phyloP scores from a whole-genome alignment of 768 basidiomycete genomes.

The Tremella mesenterica region DNA sequence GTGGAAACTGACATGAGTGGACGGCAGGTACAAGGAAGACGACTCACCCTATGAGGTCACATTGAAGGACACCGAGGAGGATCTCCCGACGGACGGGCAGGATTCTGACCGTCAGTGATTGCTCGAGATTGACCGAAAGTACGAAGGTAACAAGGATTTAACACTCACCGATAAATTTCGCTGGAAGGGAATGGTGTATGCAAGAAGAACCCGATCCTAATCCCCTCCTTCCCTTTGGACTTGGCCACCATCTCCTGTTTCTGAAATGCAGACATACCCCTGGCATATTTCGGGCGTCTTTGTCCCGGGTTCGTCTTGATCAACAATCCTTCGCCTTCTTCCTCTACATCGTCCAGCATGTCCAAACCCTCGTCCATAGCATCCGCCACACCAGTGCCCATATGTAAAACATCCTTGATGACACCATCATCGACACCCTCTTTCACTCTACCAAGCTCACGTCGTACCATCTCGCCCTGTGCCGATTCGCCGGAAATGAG shows the following conservation, averaged over 20 bases:
- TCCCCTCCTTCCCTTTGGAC: conserved; percentile 45
- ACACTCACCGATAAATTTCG: conserved; percentile 82
- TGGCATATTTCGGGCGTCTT: conserved; percentile 37
- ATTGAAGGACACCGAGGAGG: conserved; percentile 87
- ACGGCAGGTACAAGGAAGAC: not conserved
- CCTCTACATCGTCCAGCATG: conserved; percentile 49
- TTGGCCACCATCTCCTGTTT: conserved; percentile 38
- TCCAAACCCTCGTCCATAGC: conserved; percentile 34
- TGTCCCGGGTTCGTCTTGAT: conserved; percentile 45
- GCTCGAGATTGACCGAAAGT: not conserved
- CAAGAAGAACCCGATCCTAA: conserved; percentile 97
- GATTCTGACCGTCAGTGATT: conserved; percentile 53
- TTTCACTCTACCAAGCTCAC: conserved; percentile 48
- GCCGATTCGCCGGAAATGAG: conserved; percentile 51
- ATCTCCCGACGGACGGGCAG: conserved; percentile 95
- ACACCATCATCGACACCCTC: conserved; percentile 41
- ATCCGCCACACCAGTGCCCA: conserved; percentile 17
- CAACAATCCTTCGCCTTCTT: conserved; percentile 51
- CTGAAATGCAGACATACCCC: conserved; percentile 32
- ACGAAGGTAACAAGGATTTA: not conserved
- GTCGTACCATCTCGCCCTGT: conserved; percentile 40
- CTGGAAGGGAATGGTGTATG: conserved; percentile 97
- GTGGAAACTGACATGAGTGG: conserved; percentile 57
- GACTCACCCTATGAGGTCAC: conserved; percentile 74
- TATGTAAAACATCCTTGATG: conserved; percentile 35